These are phyloP conservation scores for Stenocarpella maydis DNA, from an alignment of 2,329 filamentous ascomycete genomes.

Conservation along the genomic window DNA sequence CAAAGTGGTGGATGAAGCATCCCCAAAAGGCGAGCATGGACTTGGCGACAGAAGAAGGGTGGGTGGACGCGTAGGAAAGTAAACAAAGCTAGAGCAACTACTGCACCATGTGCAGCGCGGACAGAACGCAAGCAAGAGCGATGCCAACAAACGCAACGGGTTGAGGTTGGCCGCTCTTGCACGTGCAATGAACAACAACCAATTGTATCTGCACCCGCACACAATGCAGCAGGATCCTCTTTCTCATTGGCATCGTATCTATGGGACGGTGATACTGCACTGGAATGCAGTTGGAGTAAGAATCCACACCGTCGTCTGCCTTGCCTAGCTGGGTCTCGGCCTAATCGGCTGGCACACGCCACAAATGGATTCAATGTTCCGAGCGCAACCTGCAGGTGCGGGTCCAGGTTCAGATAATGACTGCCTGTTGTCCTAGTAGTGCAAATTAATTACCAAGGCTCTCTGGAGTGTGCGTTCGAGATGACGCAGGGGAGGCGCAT, in stretches of 20 bases:
- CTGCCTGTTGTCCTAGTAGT: slow-evolving; percentile 9
- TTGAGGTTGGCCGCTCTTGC: slow-evolving; percentile 11
- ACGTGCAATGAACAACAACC: too few relatives aligned
- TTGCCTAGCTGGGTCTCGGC: background rate
- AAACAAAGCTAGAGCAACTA: slow-evolving; percentile 6
- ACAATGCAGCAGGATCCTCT: background rate
- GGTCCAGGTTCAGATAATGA: background rate
- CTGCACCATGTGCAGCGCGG: too few relatives aligned
- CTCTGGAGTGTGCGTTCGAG: background rate
- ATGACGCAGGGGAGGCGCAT: background rate
- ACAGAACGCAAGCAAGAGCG: too few relatives aligned
- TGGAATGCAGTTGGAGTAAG: background rate
- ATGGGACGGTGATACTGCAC: background rate
- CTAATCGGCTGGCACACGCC: background rate
- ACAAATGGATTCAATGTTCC: background rate
- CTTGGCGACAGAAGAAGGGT: background rate
- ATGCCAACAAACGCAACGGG: slow-evolving; percentile 8
- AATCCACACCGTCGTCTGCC: background rate
- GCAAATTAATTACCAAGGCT: background rate
- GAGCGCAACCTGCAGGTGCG: slow-evolving; percentile 7
- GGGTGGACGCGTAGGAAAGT: background rate
- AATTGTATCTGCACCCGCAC: background rate
- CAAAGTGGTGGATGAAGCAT: slow-evolving; percentile 2
- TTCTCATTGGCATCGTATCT: background rate
- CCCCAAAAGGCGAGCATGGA: background rate